These are phyloP conservation scores for Fraxinus albicans DNA, from an alignment of 305 asterid species.

Conservation along the genomic window DNA sequence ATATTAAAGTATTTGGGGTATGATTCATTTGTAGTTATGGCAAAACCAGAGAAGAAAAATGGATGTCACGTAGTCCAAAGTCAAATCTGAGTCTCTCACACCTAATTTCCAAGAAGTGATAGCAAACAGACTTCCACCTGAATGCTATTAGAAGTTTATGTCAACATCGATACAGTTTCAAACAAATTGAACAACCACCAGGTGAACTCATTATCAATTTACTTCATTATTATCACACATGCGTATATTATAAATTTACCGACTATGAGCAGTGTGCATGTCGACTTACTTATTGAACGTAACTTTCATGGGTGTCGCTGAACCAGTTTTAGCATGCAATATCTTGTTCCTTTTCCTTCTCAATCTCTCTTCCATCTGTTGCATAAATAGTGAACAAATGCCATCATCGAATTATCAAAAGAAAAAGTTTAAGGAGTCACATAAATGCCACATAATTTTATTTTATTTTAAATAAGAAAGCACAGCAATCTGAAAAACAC, in stretches of 20 bases:
- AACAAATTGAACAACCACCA: neutral
- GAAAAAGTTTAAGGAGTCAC: neutral
- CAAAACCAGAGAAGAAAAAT: neutral
- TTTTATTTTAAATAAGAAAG: too few relatives aligned
- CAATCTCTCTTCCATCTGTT: slow-evolving; percentile 90
- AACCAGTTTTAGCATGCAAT: slow-evolving; percentile 79
- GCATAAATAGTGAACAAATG: neutral
- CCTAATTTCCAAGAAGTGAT: neutral
- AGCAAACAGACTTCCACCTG: neutral
- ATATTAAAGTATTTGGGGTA: too few relatives aligned
- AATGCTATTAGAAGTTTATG: neutral
- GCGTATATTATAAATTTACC: neutral
- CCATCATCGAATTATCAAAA: neutral
- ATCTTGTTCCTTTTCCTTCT: slow-evolving; percentile 85
- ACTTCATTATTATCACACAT: neutral
- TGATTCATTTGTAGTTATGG: neutral
- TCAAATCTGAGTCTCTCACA: neutral
- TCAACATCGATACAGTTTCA: neutral
- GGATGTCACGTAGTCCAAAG: neutral
- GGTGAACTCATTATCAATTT: neutral
- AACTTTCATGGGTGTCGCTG: slow-evolving; percentile 67
- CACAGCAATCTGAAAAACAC: too few relatives aligned
- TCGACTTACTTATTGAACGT: slow-evolving; percentile 67
- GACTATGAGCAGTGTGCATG: neutral
- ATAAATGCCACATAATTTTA: neutral